Evolutionary conservation across 805 yeast species (phyloP).

Genomic region (Wickerhamiella alocasiicola): DNA sequence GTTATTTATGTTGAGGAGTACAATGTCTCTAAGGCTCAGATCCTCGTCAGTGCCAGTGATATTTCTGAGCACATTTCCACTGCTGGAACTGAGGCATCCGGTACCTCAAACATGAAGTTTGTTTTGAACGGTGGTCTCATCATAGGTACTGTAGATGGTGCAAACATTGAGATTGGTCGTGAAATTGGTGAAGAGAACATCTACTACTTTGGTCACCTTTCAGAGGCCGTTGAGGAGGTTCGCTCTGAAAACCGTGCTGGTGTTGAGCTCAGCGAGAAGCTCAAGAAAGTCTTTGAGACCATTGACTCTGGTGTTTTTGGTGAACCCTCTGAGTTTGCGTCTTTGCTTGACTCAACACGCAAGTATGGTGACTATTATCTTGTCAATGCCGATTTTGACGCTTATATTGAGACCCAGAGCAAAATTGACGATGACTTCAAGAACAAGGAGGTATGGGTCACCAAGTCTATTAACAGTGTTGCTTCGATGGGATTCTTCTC

Average conservation of each 20-base stretch:
- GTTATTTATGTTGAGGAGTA: conserved; percentile 86
- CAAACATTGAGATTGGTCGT: conserved; percentile 87
- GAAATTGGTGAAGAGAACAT: conserved; percentile 90
- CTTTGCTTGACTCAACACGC: conserved; percentile 56
- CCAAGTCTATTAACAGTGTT: conserved; percentile 63
- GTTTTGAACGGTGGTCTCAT: conserved; percentile 88
- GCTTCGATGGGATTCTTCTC: conserved; percentile 91
- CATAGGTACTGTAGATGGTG: conserved; percentile 94
- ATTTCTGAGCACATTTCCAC: conserved; percentile 89
- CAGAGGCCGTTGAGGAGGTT: conserved; percentile 79
- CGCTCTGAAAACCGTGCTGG: conserved; percentile 64
- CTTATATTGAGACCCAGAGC: conserved; percentile 70
- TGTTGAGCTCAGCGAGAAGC: conserved; percentile 44
- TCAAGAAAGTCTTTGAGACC: conserved; percentile 49
- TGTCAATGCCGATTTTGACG: conserved; percentile 80
- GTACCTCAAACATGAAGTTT: conserved; percentile 93
- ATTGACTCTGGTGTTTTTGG: conserved; percentile 67
- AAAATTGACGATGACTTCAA: conserved; percentile 60
- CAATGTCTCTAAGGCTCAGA: conserved; percentile 88
- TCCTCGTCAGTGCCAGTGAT: conserved; percentile 81
- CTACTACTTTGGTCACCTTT: conserved; percentile 79
- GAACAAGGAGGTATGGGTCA: conserved; percentile 61
- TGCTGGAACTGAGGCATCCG: conserved; percentile 95
- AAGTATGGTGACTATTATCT: conserved; percentile 75
- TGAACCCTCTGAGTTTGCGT: conserved; percentile 43